These are phyloP conservation scores for Lachancea cidri DNA, from an alignment of 805 yeast species.

Conservation along the genomic window DNA sequence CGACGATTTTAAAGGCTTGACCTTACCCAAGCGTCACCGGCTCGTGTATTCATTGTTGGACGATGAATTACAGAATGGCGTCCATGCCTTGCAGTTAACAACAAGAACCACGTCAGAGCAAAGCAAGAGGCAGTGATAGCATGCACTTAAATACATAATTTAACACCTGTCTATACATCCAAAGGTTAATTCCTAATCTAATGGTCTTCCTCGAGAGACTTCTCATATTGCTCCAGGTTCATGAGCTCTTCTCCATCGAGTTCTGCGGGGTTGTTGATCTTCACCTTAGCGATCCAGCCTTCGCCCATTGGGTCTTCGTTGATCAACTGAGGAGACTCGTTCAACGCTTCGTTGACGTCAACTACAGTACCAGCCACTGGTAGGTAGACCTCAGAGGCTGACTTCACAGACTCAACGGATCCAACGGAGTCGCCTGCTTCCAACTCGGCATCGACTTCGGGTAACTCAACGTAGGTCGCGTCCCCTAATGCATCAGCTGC, in stretches of 20 bases:
- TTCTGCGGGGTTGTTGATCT: slow-evolving; percentile 45
- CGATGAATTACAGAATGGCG: slow-evolving; percentile 70
- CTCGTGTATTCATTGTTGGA: slow-evolving; percentile 61
- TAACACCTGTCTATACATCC: background rate
- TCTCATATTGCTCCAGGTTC: slow-evolving; percentile 51
- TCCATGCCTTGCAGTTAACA: slow-evolving; percentile 84
- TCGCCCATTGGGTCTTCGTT: slow-evolving; percentile 89
- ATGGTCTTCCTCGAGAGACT: slow-evolving; percentile 52
- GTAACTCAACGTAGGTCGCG: slow-evolving; percentile 89
- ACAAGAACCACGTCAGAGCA: slow-evolving; percentile 69
- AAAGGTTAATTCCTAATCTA: slow-evolving; percentile 8
- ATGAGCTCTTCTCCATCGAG: slow-evolving; percentile 46
- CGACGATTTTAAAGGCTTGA: slow-evolving; percentile 57
- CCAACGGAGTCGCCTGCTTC: slow-evolving; percentile 81
- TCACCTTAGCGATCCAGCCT: slow-evolving; percentile 86
- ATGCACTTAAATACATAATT: background rate
- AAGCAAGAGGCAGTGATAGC: slow-evolving; percentile 13
- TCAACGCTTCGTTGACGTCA: slow-evolving; percentile 65
- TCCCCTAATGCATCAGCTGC: slow-evolving; percentile 97
- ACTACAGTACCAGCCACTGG: slow-evolving; percentile 77
- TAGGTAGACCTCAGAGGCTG: slow-evolving; percentile 87
- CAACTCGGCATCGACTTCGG: slow-evolving; percentile 59
- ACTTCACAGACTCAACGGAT: slow-evolving; percentile 90
- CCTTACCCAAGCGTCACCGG: slow-evolving; percentile 73
- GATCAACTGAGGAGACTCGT: slow-evolving; percentile 67